Conservation (phyloP, 192 early-diverging fungal genomes). For the Umbelopsis ramanniana region DNA sequence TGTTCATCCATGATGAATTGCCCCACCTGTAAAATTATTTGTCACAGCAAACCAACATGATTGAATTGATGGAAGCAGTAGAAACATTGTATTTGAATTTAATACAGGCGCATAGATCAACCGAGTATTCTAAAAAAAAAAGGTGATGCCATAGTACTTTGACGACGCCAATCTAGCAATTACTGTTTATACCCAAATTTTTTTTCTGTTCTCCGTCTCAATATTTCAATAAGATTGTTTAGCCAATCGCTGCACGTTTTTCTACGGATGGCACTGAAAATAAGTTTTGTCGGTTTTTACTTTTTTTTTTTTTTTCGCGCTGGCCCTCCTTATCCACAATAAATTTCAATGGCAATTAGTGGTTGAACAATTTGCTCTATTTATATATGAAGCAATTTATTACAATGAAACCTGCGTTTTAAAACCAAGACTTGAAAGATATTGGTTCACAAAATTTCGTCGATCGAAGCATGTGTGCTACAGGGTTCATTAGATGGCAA, state of each 20-base stretch:
- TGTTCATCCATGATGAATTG: neutral
- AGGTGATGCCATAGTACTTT: no score
- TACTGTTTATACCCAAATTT: neutral
- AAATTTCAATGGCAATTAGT: neutral
- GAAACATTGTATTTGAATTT: no score
- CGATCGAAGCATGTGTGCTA: constrained; percentile 18
- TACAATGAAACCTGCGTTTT: neutral
- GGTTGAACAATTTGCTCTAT: no score
- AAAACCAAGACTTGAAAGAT: neutral
- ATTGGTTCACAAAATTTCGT: neutral
- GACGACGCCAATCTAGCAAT: no score
- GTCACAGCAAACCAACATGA: no score
- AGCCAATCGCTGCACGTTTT: constrained; percentile 7
- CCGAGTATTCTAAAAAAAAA: no score
- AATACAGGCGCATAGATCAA: no score
- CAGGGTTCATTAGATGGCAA: constrained; percentile 13
- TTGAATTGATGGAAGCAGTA: no score
- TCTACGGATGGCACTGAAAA: constrained; percentile 10
- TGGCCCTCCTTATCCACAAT: neutral
- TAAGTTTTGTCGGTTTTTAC: neutral
- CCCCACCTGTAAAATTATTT: neutral
- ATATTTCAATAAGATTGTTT: constrained; percentile 10
- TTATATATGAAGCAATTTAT: neutral
- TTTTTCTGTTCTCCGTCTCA: constrained; percentile 5
- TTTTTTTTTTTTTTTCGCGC: no score